Conservation (phyloP, 176 grass and related monocot species). For the Tillandsia leiboldiana region DNA sequence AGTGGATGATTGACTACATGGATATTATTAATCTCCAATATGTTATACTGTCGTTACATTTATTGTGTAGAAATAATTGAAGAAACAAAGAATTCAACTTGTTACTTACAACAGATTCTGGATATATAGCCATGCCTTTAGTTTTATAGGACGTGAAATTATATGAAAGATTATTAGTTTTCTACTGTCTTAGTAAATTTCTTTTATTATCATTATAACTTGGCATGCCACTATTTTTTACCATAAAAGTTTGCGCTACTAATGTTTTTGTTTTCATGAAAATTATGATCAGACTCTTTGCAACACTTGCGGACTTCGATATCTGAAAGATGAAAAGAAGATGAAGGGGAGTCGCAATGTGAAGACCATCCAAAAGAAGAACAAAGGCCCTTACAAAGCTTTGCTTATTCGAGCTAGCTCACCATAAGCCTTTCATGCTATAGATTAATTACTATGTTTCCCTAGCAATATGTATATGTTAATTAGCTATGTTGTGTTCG, state of each 20-base stretch:
- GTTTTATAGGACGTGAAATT: too few species aligned
- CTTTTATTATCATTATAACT: neutral
- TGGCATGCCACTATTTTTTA: neutral
- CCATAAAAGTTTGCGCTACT: neutral
- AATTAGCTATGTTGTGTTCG: neutral
- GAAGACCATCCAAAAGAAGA: neutral
- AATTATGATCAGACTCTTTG: constrained; percentile 13
- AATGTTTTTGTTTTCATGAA: constrained; percentile 7
- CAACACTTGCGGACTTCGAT: constrained; percentile 12
- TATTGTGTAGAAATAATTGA: too few species aligned
- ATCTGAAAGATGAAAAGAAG: constrained; percentile 5
- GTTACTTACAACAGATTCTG: too few species aligned
- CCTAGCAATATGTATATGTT: too few species aligned
- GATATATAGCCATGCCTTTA: too few species aligned
- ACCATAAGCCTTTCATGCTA: neutral
- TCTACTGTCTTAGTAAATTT: too few species aligned
- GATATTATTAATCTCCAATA: too few species aligned
- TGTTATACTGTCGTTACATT: too few species aligned
- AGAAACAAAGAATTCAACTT: too few species aligned
- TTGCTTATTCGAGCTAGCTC: neutral
- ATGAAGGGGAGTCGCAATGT: neutral
- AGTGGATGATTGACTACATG: too few species aligned
- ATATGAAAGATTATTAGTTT: too few species aligned
- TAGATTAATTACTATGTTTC: too few species aligned
- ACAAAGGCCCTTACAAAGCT: constrained; percentile 3